Base-by-base conservation (phyloP, 345 rosid genomes). In the Heritiera littoralis region DNA sequence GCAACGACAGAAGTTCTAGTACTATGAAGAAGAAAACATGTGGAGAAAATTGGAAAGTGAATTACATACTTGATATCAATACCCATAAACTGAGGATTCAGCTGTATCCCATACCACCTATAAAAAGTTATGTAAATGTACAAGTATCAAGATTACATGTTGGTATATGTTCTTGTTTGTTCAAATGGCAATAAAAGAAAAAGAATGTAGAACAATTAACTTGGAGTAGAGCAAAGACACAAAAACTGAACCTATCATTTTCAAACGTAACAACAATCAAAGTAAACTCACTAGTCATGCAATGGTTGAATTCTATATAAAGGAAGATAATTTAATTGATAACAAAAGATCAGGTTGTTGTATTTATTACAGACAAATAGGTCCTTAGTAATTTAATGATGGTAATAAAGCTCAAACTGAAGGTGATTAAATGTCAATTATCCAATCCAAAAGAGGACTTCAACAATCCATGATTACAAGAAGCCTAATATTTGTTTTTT, bases 41-140 rank as follows among this genome's bases (percentile, higher is more conserved):
- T 11, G 35, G 41, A 68, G 52, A 49, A 45, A 67, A 38, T 30
- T 43, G 74, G 63, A 56, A 3, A 40, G 56, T 70, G 59, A 74
- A 78, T 61, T 13, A 84, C 95, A 78, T 93, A 93, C 98, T 93
- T 93, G 83, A 95, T 94, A 85, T 92, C 98, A 30, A 93, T 87
- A 72, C 87, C 88, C 89, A 92, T 41, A 84, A 92, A 90, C 75
- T 82, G 90, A 81, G 98, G 98, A 87, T 95, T 95, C 67, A 95
- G 89, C 81, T 95, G 97, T 84, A 89, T 75, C 68, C 94, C 98
- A 79, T 93, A 95, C 98, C 97, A 95, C 98, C 98, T 86, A 85
- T 63, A 54, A 77, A 83, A 83, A 81, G 83, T 81, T 35, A 84
- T 23, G 83, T 49, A 73, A 80, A 74, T 46, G 74, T 14, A 51